These are phyloP conservation scores for Salisapilia sapeloensis DNA, from an alignment of 352 stramenopile species.

Conservation along the genomic window DNA sequence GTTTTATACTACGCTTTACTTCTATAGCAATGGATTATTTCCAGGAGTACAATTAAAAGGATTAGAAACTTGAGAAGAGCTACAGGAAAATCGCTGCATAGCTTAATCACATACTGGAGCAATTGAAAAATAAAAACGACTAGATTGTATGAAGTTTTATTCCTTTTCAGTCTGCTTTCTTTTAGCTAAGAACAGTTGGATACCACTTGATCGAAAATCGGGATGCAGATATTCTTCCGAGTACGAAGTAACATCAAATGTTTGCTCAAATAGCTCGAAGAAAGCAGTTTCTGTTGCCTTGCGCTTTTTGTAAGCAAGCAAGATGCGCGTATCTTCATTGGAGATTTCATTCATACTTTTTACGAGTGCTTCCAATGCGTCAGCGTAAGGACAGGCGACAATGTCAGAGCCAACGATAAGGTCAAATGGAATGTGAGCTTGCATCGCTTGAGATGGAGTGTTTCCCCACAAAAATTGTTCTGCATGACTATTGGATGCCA, in stretches of 20 bases:
- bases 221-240: conserved; percentile 23
- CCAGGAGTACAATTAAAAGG: too few relatives aligned
- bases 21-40: too few relatives aligned
- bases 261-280: conserved; percentile 25
- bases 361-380: conserved; percentile 42
- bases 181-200: conserved; percentile 37
- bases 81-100: too few relatives aligned
- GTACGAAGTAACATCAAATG: conserved; percentile 29
- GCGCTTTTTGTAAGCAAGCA: conserved; percentile 68
- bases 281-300: conserved; percentile 45
- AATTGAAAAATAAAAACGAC: neutral
- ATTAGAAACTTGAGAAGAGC: too few relatives aligned
- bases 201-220: conserved; percentile 51
- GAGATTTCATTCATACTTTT: conserved; percentile 25
- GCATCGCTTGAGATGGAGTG: conserved; percentile 6
- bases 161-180: neutral
- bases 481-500: conserved; percentile 10
- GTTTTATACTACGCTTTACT: too few relatives aligned
- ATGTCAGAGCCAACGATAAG: conserved; percentile 70
- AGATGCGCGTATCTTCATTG: conserved; percentile 16
- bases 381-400: conserved; percentile 64
- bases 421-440: conserved; percentile 29
- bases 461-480: conserved; percentile 50
- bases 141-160: neutral
- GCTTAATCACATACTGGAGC: too few relatives aligned